Evolutionary conservation across 768 basidiomycete genomes (phyloP).

Genomic region (Suillus spraguei): DNA sequence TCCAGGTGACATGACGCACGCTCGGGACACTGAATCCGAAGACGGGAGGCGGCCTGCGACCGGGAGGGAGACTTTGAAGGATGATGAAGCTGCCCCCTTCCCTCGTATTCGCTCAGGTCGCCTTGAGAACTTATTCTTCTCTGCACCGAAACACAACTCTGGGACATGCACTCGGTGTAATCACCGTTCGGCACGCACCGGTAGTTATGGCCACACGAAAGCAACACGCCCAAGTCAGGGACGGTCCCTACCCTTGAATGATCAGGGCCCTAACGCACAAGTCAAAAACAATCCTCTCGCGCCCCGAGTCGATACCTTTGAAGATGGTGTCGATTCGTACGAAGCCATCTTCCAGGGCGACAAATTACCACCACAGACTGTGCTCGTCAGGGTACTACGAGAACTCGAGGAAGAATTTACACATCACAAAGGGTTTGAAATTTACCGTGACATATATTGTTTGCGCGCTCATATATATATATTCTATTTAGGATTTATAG

Average conservation of each 20-base stretch:
- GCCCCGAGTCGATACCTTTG: not conserved
- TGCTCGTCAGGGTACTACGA: constrained; percentile 77
- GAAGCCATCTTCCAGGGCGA: constrained; percentile 14
- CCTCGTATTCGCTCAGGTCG: constrained; percentile 81
- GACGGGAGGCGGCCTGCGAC: not conserved
- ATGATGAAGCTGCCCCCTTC: constrained; percentile 59
- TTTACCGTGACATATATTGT: not conserved
- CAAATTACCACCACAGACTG: constrained; percentile 79
- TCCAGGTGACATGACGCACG: not conserved
- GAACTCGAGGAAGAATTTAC: constrained; percentile 96
- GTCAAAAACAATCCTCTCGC: constrained; percentile 40
- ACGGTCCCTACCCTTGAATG: not conserved
- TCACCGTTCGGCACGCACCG: constrained; percentile 24
- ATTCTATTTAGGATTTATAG: constrained; percentile 72
- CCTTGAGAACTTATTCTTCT: constrained; percentile 81
- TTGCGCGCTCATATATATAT: constrained; percentile 17
- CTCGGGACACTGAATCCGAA: not conserved
- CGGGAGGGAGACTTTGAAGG: constrained; percentile 2
- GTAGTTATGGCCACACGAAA: not conserved
- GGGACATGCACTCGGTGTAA: constrained; percentile 71
- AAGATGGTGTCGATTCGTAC: constrained; percentile 4
- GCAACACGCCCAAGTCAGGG: not conserved
- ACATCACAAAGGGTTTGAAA: constrained; percentile 86
- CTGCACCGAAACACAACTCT: constrained; percentile 73
- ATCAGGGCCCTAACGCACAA: constrained; percentile 48